Percentiles rank a stretch among this genome's conserved stretches.
Evolutionary conservation across 257 asterid species (phyloP).

Genomic region (Capsicum pubescens): DNA sequence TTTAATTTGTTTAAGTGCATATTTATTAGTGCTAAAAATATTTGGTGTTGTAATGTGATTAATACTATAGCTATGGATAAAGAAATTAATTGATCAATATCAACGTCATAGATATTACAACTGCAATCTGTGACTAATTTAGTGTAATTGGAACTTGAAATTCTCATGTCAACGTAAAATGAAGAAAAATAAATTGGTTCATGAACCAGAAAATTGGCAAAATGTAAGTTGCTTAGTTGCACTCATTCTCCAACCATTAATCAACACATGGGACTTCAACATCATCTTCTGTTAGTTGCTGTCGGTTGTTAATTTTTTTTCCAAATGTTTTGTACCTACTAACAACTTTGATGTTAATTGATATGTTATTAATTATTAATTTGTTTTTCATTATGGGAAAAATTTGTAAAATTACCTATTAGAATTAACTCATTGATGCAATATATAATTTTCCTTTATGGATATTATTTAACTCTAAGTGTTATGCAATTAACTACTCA

Average conservation of each 20-base stretch:
- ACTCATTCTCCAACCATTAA: constrained; percentile 33
- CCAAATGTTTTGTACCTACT: not conserved
- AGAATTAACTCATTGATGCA: not conserved
- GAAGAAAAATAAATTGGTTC: not conserved
- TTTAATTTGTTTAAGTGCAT: too few relatives aligned
- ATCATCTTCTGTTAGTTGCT: constrained; percentile 40
- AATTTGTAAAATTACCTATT: not conserved
- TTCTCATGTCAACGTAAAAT: not conserved
- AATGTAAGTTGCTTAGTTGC: constrained; percentile 30
- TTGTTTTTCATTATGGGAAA: not conserved
- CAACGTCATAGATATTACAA: not conserved
- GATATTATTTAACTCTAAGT: not conserved
- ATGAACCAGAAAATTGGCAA: constrained; percentile 3
- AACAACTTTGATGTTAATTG: constrained; percentile 32
- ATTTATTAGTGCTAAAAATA: too few relatives aligned
- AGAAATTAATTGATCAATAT: not conserved
- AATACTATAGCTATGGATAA: not conserved
- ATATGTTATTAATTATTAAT: not conserved
- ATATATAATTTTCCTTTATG: not conserved
- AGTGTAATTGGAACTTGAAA: not conserved
- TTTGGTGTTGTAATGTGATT: not conserved
- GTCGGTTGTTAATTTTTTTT: constrained; percentile 39
- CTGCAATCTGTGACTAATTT: not conserved
- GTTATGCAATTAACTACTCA: not conserved
- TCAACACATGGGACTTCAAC: not conserved